phyloP scores from a whole-genome alignment of 129 eudicot species.

The Mikania micrantha region DNA sequence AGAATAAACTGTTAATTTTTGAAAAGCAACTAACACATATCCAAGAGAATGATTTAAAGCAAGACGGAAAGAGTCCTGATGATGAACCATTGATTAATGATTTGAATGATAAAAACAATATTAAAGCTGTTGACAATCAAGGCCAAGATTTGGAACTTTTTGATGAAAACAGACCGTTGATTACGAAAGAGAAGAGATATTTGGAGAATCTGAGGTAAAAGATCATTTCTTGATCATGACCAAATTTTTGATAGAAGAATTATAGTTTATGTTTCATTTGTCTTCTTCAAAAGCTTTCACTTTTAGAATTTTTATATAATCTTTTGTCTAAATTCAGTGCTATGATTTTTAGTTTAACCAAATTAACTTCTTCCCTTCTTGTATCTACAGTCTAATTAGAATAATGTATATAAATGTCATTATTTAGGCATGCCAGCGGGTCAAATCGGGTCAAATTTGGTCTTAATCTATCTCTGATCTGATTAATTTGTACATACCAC shows the following conservation, averaged over 20 bases:
- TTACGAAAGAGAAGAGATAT: neutral
- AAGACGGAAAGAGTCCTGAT: constrained; percentile 9
- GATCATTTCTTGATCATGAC: constrained; percentile 14
- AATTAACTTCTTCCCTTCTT: neutral
- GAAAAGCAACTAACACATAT: neutral
- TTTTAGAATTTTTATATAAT: constrained; percentile 11
- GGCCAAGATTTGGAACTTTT: constrained; percentile 3
- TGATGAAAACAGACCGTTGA: neutral
- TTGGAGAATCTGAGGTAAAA: constrained; percentile 11
- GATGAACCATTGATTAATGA: constrained; percentile 7
- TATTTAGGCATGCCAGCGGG: too few species aligned
- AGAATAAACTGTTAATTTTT: constrained; percentile 3
- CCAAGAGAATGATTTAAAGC: neutral
- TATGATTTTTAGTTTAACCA: constrained; percentile 5
- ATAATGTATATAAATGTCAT: too few species aligned
- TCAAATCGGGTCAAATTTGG: too few species aligned
- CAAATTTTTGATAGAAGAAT: constrained; percentile 13
- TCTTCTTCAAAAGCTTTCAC: neutral
- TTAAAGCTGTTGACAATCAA: constrained; percentile 1
- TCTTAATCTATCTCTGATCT: too few species aligned
- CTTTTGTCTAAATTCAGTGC: constrained; percentile 1
- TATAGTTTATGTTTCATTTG: neutral
- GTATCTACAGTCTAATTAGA: neutral
- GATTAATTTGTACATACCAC: too few species aligned
- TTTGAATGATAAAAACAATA: constrained; percentile 14